Conservation (phyloP, 2,329 filamentous ascomycete genomes). For the Amesomyces nigricolor region DNA sequence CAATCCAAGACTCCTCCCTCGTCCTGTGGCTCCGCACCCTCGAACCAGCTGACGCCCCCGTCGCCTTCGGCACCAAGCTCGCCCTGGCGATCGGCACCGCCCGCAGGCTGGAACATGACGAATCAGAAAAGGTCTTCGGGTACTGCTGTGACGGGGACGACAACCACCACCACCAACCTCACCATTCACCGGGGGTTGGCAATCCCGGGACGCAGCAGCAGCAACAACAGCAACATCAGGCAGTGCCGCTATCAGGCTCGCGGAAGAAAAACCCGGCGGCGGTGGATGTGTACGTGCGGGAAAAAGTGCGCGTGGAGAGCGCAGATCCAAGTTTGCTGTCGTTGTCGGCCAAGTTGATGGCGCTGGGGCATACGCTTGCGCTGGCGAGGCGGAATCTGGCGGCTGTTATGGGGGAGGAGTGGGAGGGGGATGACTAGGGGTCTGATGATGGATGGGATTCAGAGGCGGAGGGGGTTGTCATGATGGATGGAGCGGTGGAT, state of each 20-base stretch:
- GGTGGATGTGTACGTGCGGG: constrained; percentile 74
- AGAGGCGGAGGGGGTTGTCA: background rate
- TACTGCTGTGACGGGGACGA: constrained; percentile 40
- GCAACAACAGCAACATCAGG: background rate
- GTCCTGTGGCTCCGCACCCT: constrained; percentile 65
- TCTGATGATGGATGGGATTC: background rate
- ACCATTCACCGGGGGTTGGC: background rate
- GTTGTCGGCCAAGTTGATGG: constrained; percentile 74
- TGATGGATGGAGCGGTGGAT: background rate
- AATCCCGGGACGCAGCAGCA: background rate
- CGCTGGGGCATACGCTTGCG: constrained; percentile 66
- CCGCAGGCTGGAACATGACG: constrained; percentile 65
- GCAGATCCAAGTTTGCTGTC: constrained; percentile 83
- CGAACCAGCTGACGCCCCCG: constrained; percentile 58
- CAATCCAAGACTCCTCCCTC: constrained; percentile 63
- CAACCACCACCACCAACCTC: background rate
- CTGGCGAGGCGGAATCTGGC: constrained; percentile 66
- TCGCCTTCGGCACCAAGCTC: constrained; percentile 60
- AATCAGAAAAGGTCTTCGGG: constrained; percentile 69
- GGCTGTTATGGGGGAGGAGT: constrained; percentile 63
- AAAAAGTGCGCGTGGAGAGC: constrained; percentile 84
- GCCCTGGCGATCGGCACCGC: constrained; percentile 63
- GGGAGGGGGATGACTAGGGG: constrained; percentile 30
- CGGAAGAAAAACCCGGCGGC: constrained; percentile 33
- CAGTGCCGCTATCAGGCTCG: constrained; percentile 11